Evolutionary conservation across 1,284 basidiomycete species (phyloP).

Genomic region (Marasmius tenuissimus): DNA sequence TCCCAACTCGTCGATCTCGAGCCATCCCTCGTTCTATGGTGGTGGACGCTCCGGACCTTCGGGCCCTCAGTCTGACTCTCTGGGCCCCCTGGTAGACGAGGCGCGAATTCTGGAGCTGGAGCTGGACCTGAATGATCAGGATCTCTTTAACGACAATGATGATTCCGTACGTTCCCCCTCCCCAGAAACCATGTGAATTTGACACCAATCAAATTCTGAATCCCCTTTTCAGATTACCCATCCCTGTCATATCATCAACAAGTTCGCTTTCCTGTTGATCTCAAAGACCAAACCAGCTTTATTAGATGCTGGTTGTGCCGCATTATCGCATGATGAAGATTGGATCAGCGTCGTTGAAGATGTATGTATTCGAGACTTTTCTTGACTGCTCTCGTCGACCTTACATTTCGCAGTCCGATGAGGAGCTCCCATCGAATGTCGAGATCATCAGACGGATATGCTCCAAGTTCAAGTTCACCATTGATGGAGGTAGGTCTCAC

Average conservation of each 20-base stretch:
- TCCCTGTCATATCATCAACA: conserved; percentile 12
- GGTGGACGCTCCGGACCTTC: too few species aligned
- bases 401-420: neutral
- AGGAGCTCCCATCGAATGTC: neutral
- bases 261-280: conserved; percentile 2
- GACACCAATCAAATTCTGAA: neutral
- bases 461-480: conserved; percentile 6
- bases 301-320: conserved; percentile 1
- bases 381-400: neutral
- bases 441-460: conserved; percentile 7
- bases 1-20: neutral
- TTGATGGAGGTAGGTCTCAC: conserved; percentile 1
- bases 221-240: neutral
- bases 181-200: neutral
- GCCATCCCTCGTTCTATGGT: too few species aligned
- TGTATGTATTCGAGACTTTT: neutral
- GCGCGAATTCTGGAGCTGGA: too few species aligned
- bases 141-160: too few species aligned
- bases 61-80: too few species aligned
- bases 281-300: conserved; percentile 2
- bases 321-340: conserved; percentile 13
- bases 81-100: too few species aligned
- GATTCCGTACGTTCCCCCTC: neutral
- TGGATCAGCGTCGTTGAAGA: conserved; percentile 8
- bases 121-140: too few species aligned